Conservation (phyloP, 2,329 filamentous ascomycete genomes). For the Elsinoe australis region DNA sequence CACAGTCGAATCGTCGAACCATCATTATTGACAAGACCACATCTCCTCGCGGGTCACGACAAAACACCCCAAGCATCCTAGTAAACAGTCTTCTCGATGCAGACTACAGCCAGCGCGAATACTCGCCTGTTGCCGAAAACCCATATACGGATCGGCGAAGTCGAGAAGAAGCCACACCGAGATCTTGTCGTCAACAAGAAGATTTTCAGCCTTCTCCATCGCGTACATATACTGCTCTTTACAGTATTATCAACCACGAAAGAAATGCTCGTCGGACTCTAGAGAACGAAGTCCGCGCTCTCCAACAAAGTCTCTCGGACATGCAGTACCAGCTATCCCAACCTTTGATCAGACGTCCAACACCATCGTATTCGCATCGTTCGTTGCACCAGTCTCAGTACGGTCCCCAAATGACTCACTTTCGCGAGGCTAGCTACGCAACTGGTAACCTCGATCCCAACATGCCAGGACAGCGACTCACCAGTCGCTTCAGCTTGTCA, state of each 20-base stretch:
- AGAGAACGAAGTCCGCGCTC: slow-evolving; percentile 23
- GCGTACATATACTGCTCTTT: slow-evolving; percentile 30
- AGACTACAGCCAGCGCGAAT: slow-evolving; percentile 20
- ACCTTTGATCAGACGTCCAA: slow-evolving; percentile 11
- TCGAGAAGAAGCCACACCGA: slow-evolving; percentile 4
- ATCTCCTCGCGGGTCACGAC: slow-evolving; percentile 18
- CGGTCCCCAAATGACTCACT: slow-evolving; percentile 9
- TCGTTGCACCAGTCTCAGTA: not conserved
- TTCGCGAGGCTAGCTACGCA: slow-evolving; percentile 7
- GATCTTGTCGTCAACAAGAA: slow-evolving; percentile 3
- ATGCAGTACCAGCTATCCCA: slow-evolving; percentile 28
- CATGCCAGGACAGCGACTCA: slow-evolving; percentile 7
- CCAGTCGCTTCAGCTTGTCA: slow-evolving; percentile 16
- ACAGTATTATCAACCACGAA: slow-evolving; percentile 34
- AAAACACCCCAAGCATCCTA: slow-evolving; percentile 30
- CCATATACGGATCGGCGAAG: slow-evolving; percentile 16
- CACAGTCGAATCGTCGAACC: slow-evolving; percentile 28
- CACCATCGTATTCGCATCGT: slow-evolving; percentile 21
- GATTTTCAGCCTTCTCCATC: slow-evolving; percentile 19
- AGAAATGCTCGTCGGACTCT: slow-evolving; percentile 31
- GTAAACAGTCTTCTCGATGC: slow-evolving; percentile 28
- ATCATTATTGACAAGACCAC: slow-evolving; percentile 24
- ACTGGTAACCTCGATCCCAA: slow-evolving; percentile 20
- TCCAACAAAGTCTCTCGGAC: slow-evolving; percentile 24
- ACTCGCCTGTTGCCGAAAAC: slow-evolving; percentile 23